Base-by-base conservation (phyloP, 495 filamentous ascomycete genomes). In the Chaetomium cochliodes region DNA sequence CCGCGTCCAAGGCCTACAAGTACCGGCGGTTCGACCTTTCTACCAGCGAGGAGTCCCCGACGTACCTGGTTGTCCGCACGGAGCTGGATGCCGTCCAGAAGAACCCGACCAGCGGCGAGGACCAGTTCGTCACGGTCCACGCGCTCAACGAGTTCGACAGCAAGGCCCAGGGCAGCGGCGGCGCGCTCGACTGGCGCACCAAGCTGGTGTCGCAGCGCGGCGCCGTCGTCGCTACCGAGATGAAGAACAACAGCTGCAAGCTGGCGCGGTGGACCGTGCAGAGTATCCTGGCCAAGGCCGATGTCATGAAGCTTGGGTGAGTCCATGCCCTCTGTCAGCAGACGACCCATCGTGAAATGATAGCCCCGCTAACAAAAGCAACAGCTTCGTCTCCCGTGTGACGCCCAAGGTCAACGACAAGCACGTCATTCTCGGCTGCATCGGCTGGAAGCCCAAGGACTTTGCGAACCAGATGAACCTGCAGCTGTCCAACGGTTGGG, bases 211-310 rank as follows among this genome's bases (percentile, higher is more conserved):
- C 88, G 65, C 92, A 97, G 81, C 87, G 94, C 64, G 94, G 94
- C 83, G 94, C 94, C 30, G 93, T 98, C 37, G 89, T 98, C 18
- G 94, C 94, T 22, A 98, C 94, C n/a, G 94, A 94, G 78, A 98
- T 98, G 94, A 98, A 98, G 88, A 98, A 98, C 85, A 98, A 98
- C 84, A 90, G 87, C 72, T 93, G 90, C 86, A 98, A 98, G 82
- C 86, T 98, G 60, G 96, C 94, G 41, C 82, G 94, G 70, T 98
- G 94, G 94, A 96, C 94, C 22, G 90, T 92, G 58, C 94, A 98
- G 82, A 89, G 88, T 69, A 96, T 98, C 72, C 85, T 98, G 49
- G 93, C 94, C 72, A 92, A 92, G 79, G 93, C 94, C 22, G 93
- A 98, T 75, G 82, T 89, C 64, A 97, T 98, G 92, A 98, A 98